Evolutionary conservation across 1,284 basidiomycete species (phyloP).

Genomic region (Abortiporus biennis): DNA sequence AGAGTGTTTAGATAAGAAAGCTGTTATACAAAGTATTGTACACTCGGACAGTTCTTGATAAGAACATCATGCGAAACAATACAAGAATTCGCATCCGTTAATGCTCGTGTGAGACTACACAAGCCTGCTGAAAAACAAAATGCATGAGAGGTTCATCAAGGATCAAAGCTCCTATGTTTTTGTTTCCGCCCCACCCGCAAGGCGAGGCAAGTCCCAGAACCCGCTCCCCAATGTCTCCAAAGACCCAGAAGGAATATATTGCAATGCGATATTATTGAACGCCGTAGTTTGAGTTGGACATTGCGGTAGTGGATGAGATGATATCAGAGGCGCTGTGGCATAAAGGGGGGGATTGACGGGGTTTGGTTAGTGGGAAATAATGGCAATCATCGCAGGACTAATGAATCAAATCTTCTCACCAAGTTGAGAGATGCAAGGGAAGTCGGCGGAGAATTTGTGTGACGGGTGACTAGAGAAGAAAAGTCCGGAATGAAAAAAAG

Average conservation of each 20-base stretch:
- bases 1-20: too few relatives aligned
- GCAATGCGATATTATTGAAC: slow-evolving; percentile 64
- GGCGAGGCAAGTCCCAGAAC: slow-evolving; percentile 19
- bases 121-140: too few relatives aligned
- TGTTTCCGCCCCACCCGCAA: too few relatives aligned
- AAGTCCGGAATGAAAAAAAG: slow-evolving; percentile 8
- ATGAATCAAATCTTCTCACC: slow-evolving; percentile 22
- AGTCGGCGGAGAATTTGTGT: slow-evolving; percentile 25
- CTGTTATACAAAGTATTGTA: too few relatives aligned
- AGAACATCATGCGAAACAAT: too few relatives aligned
- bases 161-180: too few relatives aligned
- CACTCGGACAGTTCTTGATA: too few relatives aligned
- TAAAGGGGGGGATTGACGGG: slow-evolving; percentile 4
- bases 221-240: slow-evolving; percentile 18
- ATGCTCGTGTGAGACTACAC: too few relatives aligned
- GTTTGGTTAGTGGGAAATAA: slow-evolving; percentile 3
- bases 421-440: slow-evolving; percentile 31
- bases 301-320: slow-evolving; percentile 39
- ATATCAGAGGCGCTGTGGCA: slow-evolving; percentile 38
- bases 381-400: neutral
- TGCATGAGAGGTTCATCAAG: too few relatives aligned
- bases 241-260: slow-evolving; percentile 32
- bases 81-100: too few relatives aligned
- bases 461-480: slow-evolving; percentile 25
- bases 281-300: slow-evolving; percentile 48